Conservation (phyloP, 768 basidiomycete species). For the Hemileccinum impolitum region DNA sequence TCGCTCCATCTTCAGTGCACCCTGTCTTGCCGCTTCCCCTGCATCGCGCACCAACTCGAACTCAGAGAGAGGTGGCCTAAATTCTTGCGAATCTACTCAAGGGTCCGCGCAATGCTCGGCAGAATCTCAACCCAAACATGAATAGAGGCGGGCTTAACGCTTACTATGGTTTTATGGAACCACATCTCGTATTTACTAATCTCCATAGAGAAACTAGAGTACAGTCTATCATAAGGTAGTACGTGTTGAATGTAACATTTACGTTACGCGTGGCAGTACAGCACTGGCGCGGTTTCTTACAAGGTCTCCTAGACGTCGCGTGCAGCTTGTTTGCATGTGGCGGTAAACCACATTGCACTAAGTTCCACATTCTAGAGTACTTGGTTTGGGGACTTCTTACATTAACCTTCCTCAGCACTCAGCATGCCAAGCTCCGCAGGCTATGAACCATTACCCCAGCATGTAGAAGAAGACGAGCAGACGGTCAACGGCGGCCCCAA, state of each 20-base stretch:
- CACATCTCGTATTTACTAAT: too few relatives aligned
- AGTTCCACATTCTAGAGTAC: conserved; percentile 5
- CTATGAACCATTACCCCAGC: conserved; percentile 46
- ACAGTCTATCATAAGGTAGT: too few relatives aligned
- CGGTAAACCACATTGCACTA: conserved; percentile 14
- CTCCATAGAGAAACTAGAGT: too few relatives aligned
- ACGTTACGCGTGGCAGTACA: conserved; percentile 23
- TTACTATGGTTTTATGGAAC: too few relatives aligned
- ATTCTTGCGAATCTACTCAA: not conserved
- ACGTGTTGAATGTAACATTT: not conserved
- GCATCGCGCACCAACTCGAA: conserved; percentile 1
- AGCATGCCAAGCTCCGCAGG: conserved; percentile 44
- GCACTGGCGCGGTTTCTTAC: not conserved
- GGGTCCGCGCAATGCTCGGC: not conserved
- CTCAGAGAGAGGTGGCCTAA: conserved; percentile 4
- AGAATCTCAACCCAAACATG: not conserved
- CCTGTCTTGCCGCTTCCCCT: conserved; percentile 33
- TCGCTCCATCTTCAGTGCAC: conserved; percentile 46
- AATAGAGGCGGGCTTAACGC: not conserved
- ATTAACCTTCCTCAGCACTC: conserved; percentile 17
- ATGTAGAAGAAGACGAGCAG: conserved; percentile 37
- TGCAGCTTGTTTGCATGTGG: conserved; percentile 10
- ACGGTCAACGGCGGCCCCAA: conserved; percentile 33
- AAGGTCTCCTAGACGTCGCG: conserved; percentile 11
- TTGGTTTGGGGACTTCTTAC: not conserved